Base-by-base conservation (phyloP, 495 filamentous ascomycete species). In the Aspergillus nanangensis region DNA sequence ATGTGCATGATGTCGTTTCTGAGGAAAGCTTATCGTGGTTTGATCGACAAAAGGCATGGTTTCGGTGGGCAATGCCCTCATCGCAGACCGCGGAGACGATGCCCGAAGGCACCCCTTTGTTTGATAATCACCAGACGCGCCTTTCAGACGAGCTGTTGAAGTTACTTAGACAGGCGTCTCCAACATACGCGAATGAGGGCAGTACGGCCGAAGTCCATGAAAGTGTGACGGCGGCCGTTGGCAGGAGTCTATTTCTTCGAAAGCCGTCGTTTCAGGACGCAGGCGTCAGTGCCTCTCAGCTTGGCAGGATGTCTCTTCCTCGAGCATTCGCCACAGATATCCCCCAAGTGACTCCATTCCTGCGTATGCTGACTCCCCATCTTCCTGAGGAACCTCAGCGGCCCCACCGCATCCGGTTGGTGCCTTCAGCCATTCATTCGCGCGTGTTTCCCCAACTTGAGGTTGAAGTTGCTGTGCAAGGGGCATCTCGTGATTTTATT, bases 51-150 rank as follows among this genome's bases (percentile, higher is more conserved):
- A 65, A 62, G 31, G 23, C 48, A 24, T 74, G 70, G 70, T 66
- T 69, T 45, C 58, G 70, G 35, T 74, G 69, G 70, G 57, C 56
- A 21, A 56, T 63, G 50, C 56, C 64, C 8, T 51, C 61, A 4
- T 39, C 50, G 14, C 54, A 61, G 32, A 22, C 50, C 5, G 27
- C 41, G 1, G 45, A 39, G 34, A 31, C 49, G 20, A 53, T 45
- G 25, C 17, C 15, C 4, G 27, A 50, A 3, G 32, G 50, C 8
- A 52, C 53, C 7, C 57, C 56, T 0, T 55, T 67, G 24, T 71
- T 71, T 15, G 51, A 65, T 14, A 56, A 53, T 13, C 65, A 72
- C 23, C 55, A 65, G 38, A 51, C 58, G 9, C 51, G 47, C 19
- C 51, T 71, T 1, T 71, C 70, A 4, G 56, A 59, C 41, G 56